phyloP scores from a whole-genome alignment of 495 filamentous ascomycete species.

The Chlorociboria aeruginascens region DNA sequence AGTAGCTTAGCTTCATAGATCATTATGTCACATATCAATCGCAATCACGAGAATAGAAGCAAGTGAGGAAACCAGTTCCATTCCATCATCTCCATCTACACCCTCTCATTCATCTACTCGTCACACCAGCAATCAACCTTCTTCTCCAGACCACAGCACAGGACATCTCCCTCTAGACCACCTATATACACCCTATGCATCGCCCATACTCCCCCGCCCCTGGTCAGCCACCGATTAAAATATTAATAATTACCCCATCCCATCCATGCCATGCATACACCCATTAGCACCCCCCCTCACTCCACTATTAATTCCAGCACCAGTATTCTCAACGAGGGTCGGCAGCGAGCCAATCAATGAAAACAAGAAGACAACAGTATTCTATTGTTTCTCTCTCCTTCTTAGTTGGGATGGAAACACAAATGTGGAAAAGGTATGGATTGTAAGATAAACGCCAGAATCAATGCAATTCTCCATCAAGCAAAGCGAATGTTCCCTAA shows the following conservation, averaged over 20 bases:
- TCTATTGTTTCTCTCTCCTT: too few species aligned
- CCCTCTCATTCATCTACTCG: not conserved
- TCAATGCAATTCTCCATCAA: not conserved
- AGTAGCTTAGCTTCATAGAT: not conserved
- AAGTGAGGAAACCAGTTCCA: not conserved
- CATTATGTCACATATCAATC: not conserved
- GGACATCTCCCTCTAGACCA: not conserved
- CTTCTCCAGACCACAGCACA: not conserved
- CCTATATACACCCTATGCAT: not conserved
- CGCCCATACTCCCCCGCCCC: not conserved
- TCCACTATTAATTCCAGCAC: not conserved
- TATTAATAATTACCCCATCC: conserved; percentile 11
- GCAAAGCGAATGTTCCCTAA: not conserved
- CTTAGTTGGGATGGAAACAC: too few species aligned
- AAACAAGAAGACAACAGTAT: too few species aligned
- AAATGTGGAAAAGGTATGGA: not conserved
- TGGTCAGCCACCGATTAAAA: conserved; percentile 7
- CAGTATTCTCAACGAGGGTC: conserved; percentile 10
- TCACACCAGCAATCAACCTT: not conserved
- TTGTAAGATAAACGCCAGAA: not conserved
- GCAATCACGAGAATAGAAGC: too few species aligned
- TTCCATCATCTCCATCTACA: not conserved
- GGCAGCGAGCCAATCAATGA: not conserved
- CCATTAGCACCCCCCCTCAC: not conserved
- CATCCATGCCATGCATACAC: too few species aligned